Conservation (phyloP, 2,329 filamentous ascomycete genomes). For the Fusarium setosum region DNA sequence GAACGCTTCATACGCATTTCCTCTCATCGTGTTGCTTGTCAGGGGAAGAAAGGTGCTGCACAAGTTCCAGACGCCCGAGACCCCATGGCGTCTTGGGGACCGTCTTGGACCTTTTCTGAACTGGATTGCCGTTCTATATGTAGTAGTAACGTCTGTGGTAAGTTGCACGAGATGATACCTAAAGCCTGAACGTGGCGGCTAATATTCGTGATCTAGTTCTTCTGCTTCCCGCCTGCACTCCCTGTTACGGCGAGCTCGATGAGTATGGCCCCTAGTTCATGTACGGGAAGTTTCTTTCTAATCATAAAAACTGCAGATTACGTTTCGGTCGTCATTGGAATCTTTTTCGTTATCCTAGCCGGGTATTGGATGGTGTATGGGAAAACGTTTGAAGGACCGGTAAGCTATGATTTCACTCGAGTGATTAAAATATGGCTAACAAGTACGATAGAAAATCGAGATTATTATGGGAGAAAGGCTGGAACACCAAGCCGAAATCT, state of each 20-base stretch:
- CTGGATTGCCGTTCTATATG: conserved; percentile 30
- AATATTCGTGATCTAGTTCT: conserved; percentile 17
- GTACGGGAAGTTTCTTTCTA: background rate
- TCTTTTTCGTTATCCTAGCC: conserved; percentile 39
- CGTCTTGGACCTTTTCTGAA: conserved; percentile 20
- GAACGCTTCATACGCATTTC: conserved; percentile 34
- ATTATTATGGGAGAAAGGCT: conserved; percentile 22
- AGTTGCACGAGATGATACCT: background rate
- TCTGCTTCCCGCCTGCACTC: conserved; percentile 31
- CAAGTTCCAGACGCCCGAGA: conserved; percentile 1
- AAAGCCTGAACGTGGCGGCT: background rate
- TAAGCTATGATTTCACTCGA: background rate
- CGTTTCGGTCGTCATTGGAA: conserved; percentile 50
- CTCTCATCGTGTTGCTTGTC: conserved; percentile 21
- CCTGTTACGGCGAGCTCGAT: conserved; percentile 31
- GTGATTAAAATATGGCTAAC: rapidly evolving
- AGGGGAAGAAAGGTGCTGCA: conserved; percentile 10
- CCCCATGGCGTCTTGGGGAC: conserved; percentile 21
- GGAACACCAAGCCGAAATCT: conserved; percentile 4
- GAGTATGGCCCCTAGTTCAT: conserved; percentile 14
- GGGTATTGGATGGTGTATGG: conserved; percentile 27
- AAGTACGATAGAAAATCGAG: conserved; percentile 12
- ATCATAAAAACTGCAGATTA: conserved; percentile 43
- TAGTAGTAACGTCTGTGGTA: conserved; percentile 31
- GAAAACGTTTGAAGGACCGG: conserved; percentile 33